Evolutionary conservation across 257 asterid species (phyloP).

Genomic region (Nicotiana knightiana): DNA sequence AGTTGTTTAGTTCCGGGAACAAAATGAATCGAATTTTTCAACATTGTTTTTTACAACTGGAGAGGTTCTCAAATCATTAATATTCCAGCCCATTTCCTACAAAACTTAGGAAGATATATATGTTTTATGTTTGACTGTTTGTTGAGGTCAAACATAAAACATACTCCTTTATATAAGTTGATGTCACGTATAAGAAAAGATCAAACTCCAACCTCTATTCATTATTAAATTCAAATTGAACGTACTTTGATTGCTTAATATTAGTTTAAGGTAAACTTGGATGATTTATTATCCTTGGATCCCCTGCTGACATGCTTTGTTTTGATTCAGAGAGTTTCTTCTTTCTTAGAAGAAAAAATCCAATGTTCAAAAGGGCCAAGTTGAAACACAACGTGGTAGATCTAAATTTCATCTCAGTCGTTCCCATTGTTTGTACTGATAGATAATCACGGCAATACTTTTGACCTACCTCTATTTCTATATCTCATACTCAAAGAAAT

Average conservation of each 20-base stretch:
- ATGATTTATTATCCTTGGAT: not conserved
- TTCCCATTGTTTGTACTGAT: not conserved
- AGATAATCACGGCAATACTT: not conserved
- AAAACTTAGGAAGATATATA: not conserved
- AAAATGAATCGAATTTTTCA: too few species aligned
- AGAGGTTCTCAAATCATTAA: not conserved
- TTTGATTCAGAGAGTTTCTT: not conserved
- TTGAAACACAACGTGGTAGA: not conserved
- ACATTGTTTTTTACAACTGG: not conserved
- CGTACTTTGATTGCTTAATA: not conserved
- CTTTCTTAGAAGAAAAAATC: not conserved
- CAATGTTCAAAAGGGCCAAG: not conserved
- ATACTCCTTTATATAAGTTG: too few species aligned
- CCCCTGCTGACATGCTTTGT: not conserved
- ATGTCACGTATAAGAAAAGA: too few species aligned
- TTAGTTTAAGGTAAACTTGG: not conserved
- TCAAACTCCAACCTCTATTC: not conserved
- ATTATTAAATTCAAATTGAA: not conserved
- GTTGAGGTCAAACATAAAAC: too few species aligned
- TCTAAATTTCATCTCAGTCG: not conserved
- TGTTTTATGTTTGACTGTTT: not conserved
- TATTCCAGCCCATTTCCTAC: not conserved
- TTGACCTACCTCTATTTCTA: too few species aligned
- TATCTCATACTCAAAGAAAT: too few species aligned
- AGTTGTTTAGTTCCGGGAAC: too few species aligned